Evolutionary conservation across 805 yeast genomes (phyloP).

Genomic region (Metahyphopichia silvanorum): DNA sequence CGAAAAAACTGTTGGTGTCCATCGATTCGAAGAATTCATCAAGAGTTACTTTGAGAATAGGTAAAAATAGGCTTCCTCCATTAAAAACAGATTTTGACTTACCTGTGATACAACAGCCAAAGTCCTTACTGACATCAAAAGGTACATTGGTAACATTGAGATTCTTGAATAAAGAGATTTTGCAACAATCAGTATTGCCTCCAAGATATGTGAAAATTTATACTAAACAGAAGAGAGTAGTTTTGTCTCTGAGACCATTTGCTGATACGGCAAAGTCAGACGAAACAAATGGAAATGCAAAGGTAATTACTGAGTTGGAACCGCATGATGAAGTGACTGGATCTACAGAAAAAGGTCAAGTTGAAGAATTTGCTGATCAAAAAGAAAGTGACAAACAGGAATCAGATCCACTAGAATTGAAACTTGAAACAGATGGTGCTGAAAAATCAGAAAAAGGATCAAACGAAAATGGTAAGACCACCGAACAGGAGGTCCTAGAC

Average conservation of each 20-base stretch:
- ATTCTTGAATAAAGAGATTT: background rate
- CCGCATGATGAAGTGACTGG: background rate
- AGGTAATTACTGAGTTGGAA: background rate
- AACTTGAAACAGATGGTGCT: background rate
- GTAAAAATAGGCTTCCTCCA: constrained; percentile 2
- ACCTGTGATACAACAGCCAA: too few species aligned
- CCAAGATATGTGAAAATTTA: constrained; percentile 43
- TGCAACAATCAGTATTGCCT: constrained; percentile 8
- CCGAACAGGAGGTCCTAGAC: background rate
- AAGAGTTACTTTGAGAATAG: constrained; percentile 6
- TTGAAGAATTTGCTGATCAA: background rate
- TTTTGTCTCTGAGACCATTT: constrained; percentile 43
- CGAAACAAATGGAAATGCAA: background rate
- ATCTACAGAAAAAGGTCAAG: background rate
- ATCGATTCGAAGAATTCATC: constrained; percentile 4
- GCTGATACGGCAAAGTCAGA: background rate
- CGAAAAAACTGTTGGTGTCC: constrained; percentile 1
- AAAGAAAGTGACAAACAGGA: background rate
- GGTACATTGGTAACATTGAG: constrained; percentile 3
- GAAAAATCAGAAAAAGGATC: background rate
- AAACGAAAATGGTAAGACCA: background rate
- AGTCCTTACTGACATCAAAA: constrained; percentile 1
- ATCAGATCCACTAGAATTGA: constrained; percentile 1
- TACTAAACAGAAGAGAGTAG: constrained; percentile 28
- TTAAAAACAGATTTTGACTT: background rate